Percentiles rank a stretch among this genome's conserved stretches.
Evolutionary conservation across 805 yeast genomes (phyloP).

Genomic region (Candida dajiaensis): DNA sequence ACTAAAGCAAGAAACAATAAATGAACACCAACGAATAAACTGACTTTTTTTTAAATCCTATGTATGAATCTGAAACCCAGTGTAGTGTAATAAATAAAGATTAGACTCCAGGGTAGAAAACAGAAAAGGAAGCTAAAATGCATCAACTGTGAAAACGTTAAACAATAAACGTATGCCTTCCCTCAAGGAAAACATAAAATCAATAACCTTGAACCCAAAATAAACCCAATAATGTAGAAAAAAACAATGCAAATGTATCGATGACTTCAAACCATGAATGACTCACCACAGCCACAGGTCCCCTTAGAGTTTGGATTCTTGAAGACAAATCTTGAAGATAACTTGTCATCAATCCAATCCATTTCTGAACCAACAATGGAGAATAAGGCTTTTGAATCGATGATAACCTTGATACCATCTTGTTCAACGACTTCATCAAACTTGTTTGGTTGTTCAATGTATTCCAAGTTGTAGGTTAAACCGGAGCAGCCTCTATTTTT

Average conservation of each 20-base stretch:
- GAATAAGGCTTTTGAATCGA: slow-evolving; percentile 94
- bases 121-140: neutral
- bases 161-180: neutral
- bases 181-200: neutral
- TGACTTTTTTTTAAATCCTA: no score
- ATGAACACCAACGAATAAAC: neutral
- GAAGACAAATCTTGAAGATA: slow-evolving; percentile 85
- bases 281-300: slow-evolving; percentile 98
- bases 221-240: neutral
- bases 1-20: neutral
- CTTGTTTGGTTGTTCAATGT: slow-evolving; percentile 86
- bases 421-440: slow-evolving; percentile 92
- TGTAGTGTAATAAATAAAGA: neutral
- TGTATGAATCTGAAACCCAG: neutral
- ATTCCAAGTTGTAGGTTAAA: slow-evolving; percentile 82
- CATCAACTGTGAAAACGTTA: neutral
- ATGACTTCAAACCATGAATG: slow-evolving; percentile 78
- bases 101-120: neutral
- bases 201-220: neutral
- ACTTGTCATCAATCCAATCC: slow-evolving; percentile 97
- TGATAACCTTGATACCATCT: slow-evolving; percentile 87
- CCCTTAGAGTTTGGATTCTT: slow-evolving; percentile 96
- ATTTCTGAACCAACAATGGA: slow-evolving; percentile 95
- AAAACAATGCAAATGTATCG: neutral
- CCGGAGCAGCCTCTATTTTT: slow-evolving; percentile 97